These are phyloP conservation scores for Penicillium occitanis DNA, from an alignment of 2,329 filamentous ascomycete species.

Conservation along the genomic window DNA sequence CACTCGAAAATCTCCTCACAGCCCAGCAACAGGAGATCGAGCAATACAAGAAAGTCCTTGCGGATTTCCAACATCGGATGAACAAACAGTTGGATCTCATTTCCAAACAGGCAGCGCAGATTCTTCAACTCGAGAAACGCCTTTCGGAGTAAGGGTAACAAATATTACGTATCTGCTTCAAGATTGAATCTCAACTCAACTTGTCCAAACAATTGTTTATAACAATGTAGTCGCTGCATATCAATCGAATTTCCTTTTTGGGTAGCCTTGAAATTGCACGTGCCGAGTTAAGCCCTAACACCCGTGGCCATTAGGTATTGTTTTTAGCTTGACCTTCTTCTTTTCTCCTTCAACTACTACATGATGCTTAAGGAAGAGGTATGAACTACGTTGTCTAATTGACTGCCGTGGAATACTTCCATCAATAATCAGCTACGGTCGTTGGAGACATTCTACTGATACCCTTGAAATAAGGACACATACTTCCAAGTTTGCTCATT, in stretches of 20 bases:
- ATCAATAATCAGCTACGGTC: background rate
- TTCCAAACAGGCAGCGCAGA: too few species aligned
- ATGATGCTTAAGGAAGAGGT: background rate
- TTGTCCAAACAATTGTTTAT: background rate
- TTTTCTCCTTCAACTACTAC: background rate
- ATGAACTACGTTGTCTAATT: background rate
- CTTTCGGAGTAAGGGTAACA: too few species aligned
- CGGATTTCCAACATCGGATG: too few species aligned
- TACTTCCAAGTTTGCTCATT: background rate
- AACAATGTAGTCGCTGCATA: background rate
- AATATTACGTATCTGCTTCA: background rate
- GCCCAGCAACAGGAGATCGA: too few species aligned
- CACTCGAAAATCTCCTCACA: too few species aligned
- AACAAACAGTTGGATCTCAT: too few species aligned
- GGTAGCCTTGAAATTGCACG: background rate
- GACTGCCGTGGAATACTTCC: background rate
- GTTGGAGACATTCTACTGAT: background rate
- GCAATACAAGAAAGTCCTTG: too few species aligned
- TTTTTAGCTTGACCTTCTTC: background rate
- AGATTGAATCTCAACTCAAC: background rate
- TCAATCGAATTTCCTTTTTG: background rate
- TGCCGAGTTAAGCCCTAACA: conserved; percentile 3
- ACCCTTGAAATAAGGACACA: background rate
- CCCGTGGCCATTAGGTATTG: background rate
- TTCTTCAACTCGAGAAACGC: too few species aligned